Evolutionary conservation across 169 alveolate species (phyloP).

Genomic region (Babesia bovis): DNA sequence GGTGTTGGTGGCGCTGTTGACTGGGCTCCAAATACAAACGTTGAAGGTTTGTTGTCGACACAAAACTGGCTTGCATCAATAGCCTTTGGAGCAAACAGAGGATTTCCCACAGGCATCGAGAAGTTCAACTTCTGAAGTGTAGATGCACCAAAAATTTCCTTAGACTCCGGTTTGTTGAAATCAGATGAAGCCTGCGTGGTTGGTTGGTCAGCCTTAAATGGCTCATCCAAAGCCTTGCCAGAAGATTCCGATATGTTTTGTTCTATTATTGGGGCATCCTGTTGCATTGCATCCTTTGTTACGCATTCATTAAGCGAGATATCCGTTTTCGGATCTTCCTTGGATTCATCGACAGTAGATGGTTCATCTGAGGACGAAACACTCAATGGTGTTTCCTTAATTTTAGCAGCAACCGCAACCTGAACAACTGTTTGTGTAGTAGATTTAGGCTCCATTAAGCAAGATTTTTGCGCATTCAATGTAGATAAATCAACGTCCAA

Average conservation of each 20-base stretch:
- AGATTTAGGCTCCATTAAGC: constrained; percentile 10
- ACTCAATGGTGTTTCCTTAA: not conserved
- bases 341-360: not conserved
- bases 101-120: constrained; percentile 65
- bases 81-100: constrained; percentile 63
- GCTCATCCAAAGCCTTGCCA: not conserved
- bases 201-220: not conserved
- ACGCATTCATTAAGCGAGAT: not conserved
- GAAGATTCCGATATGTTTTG: not conserved
- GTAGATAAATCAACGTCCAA: constrained; percentile 21
- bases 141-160: constrained; percentile 21
- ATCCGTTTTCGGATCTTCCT: constrained; percentile 4
- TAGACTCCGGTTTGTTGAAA: not conserved
- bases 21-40: constrained; percentile 59
- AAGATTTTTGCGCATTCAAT: constrained; percentile 12
- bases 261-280: not conserved
- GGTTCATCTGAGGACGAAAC: not conserved
- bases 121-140: constrained; percentile 38
- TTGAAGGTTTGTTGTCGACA: constrained; percentile 38
- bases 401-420: not conserved
- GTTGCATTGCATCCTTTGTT: not conserved
- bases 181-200: not conserved
- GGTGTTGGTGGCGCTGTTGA: not conserved
- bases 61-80: constrained; percentile 26
- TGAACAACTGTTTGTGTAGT: not conserved